phyloP scores from a whole-genome alignment of 2,329 filamentous ascomycete genomes.

The Fusarium xyrophilum region DNA sequence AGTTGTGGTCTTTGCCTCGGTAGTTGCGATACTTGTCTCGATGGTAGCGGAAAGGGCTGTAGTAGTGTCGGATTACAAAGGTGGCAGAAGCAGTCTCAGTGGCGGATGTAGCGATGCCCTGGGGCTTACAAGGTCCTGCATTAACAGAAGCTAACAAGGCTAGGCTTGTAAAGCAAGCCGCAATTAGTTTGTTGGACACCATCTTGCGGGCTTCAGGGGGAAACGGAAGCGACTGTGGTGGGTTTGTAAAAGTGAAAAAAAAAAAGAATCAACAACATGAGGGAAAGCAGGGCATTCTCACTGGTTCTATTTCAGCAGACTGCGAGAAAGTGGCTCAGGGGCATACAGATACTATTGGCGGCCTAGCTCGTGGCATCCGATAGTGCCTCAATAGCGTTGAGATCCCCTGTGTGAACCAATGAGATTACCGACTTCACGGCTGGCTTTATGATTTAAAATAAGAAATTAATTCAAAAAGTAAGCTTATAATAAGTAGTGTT shows the following conservation, averaged over 20 bases:
- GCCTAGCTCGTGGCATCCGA: neutral
- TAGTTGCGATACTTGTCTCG: neutral
- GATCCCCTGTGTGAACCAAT: rapidly evolving
- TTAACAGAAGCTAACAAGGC: neutral
- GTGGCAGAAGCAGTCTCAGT: neutral
- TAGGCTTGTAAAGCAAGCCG: neutral
- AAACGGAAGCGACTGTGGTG: neutral
- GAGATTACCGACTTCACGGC: rapidly evolving
- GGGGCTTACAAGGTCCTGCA: neutral
- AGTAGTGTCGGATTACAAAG: neutral
- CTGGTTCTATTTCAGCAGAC: neutral
- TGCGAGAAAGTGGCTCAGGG: neutral
- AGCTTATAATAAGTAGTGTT: neutral
- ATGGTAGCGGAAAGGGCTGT: neutral
- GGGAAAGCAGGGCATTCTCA: rapidly evolving
- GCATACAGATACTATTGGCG: neutral
- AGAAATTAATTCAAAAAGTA: neutral
- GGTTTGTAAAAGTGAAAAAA: neutral
- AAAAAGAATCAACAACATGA: rapidly evolving
- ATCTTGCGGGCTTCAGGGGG: neutral
- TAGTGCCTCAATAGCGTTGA: neutral
- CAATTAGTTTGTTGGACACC: neutral
- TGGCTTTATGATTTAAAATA: neutral
- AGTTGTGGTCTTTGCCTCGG: rapidly evolving
- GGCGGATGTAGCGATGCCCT: neutral